These are phyloP conservation scores for Athelia sp. DNA, from an alignment of 1,284 basidiomycete species.

Conservation along the genomic window DNA sequence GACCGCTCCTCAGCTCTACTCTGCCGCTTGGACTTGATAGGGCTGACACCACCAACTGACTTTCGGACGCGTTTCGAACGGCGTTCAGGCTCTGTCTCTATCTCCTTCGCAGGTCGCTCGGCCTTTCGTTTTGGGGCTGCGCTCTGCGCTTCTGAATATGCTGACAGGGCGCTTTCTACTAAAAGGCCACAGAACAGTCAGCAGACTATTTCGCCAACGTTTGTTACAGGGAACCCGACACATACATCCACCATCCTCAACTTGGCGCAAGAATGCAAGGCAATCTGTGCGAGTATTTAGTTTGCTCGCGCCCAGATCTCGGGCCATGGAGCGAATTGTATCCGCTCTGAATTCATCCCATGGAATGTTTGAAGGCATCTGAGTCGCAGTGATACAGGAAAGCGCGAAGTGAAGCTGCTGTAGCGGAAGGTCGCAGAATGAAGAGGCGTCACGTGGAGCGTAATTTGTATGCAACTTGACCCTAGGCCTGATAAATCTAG, in stretches of 20 bases:
- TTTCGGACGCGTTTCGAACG: not conserved
- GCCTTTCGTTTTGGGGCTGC: not conserved
- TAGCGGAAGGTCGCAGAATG: no score
- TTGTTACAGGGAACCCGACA: not conserved
- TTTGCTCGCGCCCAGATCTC: not conserved
- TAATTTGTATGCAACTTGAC: no score
- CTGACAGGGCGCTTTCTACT: not conserved
- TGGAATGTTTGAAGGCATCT: not conserved
- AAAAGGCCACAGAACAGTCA: not conserved
- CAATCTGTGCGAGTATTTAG: not conserved
- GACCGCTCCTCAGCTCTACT: not conserved
- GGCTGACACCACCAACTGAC: not conserved
- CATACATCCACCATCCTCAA: not conserved
- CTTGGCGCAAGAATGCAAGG: not conserved
- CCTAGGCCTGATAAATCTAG: no score
- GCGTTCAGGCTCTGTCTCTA: not conserved
- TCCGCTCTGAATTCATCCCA: not conserved
- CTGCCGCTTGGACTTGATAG: not conserved
- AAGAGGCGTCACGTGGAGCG: no score
- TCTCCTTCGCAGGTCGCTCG: not conserved
- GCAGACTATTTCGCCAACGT: no score
- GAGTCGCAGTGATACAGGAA: not conserved
- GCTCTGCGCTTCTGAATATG: not conserved
- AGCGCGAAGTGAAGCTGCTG: no score
- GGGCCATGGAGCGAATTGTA: not conserved